These are phyloP conservation scores for Collybia sordida DNA, from an alignment of 768 basidiomycete species.

Conservation along the genomic window DNA sequence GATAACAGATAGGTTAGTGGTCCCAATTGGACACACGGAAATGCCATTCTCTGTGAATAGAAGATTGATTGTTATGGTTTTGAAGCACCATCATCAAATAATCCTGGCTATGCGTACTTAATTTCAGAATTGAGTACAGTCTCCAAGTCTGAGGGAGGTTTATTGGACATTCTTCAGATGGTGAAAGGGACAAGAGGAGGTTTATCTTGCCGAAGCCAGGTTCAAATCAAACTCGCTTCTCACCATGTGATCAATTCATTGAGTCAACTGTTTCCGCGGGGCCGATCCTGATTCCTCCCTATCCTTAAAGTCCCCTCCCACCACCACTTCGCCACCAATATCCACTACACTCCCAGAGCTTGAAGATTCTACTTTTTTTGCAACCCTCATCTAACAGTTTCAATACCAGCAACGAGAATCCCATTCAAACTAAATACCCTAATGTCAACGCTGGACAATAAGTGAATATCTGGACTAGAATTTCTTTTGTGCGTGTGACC, in stretches of 20 bases:
- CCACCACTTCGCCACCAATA: not conserved
- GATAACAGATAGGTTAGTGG: not conserved
- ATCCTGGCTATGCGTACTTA: constrained; percentile 48
- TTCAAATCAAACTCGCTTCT: not conserved
- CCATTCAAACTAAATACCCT: too few relatives aligned
- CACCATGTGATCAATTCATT: not conserved
- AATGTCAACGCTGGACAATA: too few relatives aligned
- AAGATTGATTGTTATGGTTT: not conserved
- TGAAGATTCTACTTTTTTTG: too few relatives aligned
- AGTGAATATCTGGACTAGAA: not conserved
- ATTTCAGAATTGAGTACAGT: constrained; percentile 60
- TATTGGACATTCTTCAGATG: constrained; percentile 2
- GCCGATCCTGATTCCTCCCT: too few relatives aligned
- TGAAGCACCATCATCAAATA: not conserved
- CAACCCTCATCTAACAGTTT: too few relatives aligned
- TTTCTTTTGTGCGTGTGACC: not conserved
- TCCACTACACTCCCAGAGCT: too few relatives aligned
- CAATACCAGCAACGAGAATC: too few relatives aligned
- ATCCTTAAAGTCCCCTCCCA: not conserved
- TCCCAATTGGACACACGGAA: constrained; percentile 53
- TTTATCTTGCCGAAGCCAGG: not conserved
- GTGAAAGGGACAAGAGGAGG: not conserved
- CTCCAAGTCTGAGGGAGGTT: constrained; percentile 45
- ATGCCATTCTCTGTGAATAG: constrained; percentile 65
- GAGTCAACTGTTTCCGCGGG: too few relatives aligned